These are phyloP conservation scores for Coemansia sp. DNA, from an alignment of 192 early-diverging fungal genomes.

Conservation along the genomic window DNA sequence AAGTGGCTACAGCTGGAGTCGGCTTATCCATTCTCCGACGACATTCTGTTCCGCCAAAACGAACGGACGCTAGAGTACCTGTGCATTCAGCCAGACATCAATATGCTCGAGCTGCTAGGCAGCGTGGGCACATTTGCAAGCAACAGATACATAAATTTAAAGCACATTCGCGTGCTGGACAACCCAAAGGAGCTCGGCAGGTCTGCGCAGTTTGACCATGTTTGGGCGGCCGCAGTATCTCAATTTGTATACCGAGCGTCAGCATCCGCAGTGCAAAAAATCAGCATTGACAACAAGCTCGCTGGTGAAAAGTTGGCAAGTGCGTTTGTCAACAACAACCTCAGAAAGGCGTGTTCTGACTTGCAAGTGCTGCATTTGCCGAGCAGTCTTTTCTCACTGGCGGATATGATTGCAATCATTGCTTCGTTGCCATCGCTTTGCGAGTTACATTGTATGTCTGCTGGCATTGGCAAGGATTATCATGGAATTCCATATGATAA, in stretches of 20 bases:
- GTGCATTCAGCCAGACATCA: not conserved
- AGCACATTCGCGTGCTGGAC: constrained; percentile 5
- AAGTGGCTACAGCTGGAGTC: constrained; percentile 7
- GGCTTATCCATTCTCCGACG: constrained; percentile 17
- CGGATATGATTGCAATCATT: constrained; percentile 7
- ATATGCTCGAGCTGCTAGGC: constrained; percentile 9
- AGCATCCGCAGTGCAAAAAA: not conserved
- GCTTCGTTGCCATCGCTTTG: constrained; percentile 4
- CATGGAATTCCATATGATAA: constrained; percentile 1
- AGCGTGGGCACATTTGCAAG: constrained; percentile 2
- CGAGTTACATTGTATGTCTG: constrained; percentile 15
- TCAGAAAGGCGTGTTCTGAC: not conserved
- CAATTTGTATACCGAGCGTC: constrained; percentile 16
- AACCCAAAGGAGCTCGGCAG: not conserved
- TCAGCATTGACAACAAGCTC: not conserved
- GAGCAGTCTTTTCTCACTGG: constrained; percentile 3
- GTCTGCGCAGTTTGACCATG: constrained; percentile 3
- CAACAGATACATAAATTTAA: not conserved
- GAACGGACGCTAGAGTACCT: constrained; percentile 12
- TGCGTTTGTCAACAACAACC: constrained; percentile 5
- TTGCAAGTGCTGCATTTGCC: constrained; percentile 9
- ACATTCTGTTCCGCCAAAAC: constrained; percentile 18
- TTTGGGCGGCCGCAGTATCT: constrained; percentile 7
- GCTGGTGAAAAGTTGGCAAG: constrained; percentile 19
- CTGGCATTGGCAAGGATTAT: constrained; percentile 16